A percentile compares a stretch with the other conserved stretches of the same genome.
phyloP scores from a whole-genome alignment of 2,329 filamentous ascomycete genomes.

The Fulvia fulva region DNA sequence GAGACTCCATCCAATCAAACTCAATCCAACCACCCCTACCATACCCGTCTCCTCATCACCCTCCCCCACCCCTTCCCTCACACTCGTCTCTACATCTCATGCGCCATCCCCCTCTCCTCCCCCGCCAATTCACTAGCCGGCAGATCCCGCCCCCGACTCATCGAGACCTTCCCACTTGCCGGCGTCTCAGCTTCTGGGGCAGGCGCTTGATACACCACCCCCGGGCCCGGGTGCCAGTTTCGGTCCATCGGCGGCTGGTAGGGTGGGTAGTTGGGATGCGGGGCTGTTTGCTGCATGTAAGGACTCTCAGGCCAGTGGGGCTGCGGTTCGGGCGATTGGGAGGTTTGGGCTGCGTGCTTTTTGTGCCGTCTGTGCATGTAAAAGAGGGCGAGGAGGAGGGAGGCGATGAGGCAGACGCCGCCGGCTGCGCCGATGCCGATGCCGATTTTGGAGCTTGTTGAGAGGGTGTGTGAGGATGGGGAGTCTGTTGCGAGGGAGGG shows the following conservation, averaged over 20 bases:
- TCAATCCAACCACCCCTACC: background rate
- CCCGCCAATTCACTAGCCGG: slow-evolving; percentile 5
- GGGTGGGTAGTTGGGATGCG: slow-evolving; percentile 5
- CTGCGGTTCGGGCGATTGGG: background rate
- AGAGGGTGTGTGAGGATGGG: slow-evolving; percentile 9
- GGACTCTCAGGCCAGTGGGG: slow-evolving; percentile 6
- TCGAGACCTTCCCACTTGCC: background rate
- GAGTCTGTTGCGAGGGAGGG: background rate
- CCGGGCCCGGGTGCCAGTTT: background rate
- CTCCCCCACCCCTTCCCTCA: background rate
- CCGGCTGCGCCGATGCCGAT: slow-evolving; percentile 24
- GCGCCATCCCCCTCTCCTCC: slow-evolving; percentile 1
- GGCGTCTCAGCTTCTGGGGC: background rate
- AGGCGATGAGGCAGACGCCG: slow-evolving; percentile 19
- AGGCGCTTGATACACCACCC: background rate
- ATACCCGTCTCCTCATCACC: background rate
- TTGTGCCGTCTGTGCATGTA: slow-evolving; percentile 13
- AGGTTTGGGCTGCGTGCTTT: slow-evolving; percentile 1
- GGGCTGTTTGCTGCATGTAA: slow-evolving; percentile 11
- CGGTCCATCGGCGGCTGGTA: background rate
- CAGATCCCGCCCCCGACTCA: background rate
- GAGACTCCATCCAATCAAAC: background rate
- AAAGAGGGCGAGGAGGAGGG: slow-evolving; percentile 12
- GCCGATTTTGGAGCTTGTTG: slow-evolving; percentile 23
- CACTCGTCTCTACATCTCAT: slow-evolving; percentile 5